Evolutionary conservation across 176 grass and related monocot species (phyloP).

Genomic region (Triticum aestivum): IWGSC_CS_RefSeq_v2.1 NC_057797.1:681040738-681041237

Average conservation of each 20-base stretch:
- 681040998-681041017: background rate
- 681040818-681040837: background rate
- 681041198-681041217: constrained; percentile 79
- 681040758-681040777: background rate
- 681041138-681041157: constrained; percentile 68
- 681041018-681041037: background rate
- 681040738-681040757: no score
- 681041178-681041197: constrained; percentile 84
- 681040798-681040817: background rate
- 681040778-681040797: background rate
- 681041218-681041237: constrained; percentile 64
- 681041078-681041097: constrained; percentile 54
- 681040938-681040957: background rate
- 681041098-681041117: constrained; percentile 79
- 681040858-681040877: background rate
- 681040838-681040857: background rate
- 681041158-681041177: constrained; percentile 84
- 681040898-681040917: background rate
- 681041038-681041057: background rate
- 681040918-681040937: background rate
- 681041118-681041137: constrained; percentile 88
- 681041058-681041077: constrained; percentile 57
- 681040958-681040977: background rate
- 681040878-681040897: background rate
- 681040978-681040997: background rate